Evolutionary conservation across 208 protist genomes (phyloP), one percentile per base, ranked within the genome.

Genomic region (Crithidia bombi): DNA sequence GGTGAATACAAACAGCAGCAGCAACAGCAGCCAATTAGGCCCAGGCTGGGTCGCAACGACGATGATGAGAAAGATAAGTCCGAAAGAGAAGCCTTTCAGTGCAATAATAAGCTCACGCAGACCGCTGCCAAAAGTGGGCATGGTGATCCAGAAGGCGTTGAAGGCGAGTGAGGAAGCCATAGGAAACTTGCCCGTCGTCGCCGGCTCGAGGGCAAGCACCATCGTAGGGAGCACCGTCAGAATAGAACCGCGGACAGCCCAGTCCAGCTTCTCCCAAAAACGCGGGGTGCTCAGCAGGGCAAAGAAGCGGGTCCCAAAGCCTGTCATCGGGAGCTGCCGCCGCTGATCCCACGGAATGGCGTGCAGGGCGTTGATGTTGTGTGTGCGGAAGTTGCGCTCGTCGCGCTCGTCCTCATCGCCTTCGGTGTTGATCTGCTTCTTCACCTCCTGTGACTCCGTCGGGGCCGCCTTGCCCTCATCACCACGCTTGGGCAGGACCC

Each of bases 181-280:
- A 11, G 91, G 89, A 33, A 96, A 90, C 58, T 85, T 68, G 23
- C 46, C 5, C 30, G 66, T 65, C 46, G 91, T 96, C 51, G 78
- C 49, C 6, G 89, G 89, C 68, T 96, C 87, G 12, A 96, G 77
- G 2, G 87, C 81, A 3, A 96, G 83, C 67, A 96, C 83, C 91
- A 94, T 96, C 14, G 86, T 87, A 19, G 91, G 91, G 6, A 96
- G 59, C 38, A 96, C 86, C 32, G 91, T 94, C 51, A 96, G 78
- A n/a, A 94, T 51, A 21, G 91, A 83, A 3, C 79, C 89, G 25
- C 91, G 89, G 30, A 96, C 70, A 11, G 89, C 83, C 89, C 91
- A 96, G 65, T 96, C 91, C 52, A 94, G 61, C 77, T 94, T 94
- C 73, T 94, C 91, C 89, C 91, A 96, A 52, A 96, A 93, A 54